Evolutionary conservation across 352 stramenopile species (phyloP).

Genomic region (Pythium monospermum): DNA sequence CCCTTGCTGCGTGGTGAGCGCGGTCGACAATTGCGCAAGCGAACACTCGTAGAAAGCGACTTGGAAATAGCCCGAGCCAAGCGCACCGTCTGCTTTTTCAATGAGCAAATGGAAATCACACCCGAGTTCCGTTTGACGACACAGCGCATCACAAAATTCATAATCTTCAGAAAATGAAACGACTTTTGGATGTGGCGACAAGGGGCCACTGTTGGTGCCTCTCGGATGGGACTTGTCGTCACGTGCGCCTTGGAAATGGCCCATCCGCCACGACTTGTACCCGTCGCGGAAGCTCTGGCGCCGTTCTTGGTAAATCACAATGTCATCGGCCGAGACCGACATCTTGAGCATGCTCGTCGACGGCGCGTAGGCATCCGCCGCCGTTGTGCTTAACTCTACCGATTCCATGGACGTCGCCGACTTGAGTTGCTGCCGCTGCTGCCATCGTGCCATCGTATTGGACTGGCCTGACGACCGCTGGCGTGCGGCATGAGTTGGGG

Average conservation of each 20-base stretch:
- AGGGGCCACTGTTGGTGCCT: conserved; percentile 33
- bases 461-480: neutral
- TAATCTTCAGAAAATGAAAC: conserved; percentile 65
- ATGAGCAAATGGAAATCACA: conserved; percentile 80
- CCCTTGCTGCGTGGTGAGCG: conserved; percentile 27
- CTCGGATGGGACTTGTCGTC: conserved; percentile 63
- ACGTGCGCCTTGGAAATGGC: conserved; percentile 61
- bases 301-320: conserved; percentile 79
- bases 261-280: conserved; percentile 85
- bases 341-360: conserved; percentile 34
- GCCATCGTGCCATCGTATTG: conserved; percentile 7
- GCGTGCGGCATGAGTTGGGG: neutral
- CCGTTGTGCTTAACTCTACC: too few relatives aligned
- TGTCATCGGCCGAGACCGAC: conserved; percentile 77
- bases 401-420: conserved; percentile 7
- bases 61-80: conserved; percentile 79
- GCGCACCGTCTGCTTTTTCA: conserved; percentile 35
- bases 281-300: conserved; percentile 75
- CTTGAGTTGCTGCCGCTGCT: conserved; percentile 14
- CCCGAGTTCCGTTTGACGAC: conserved; percentile 43
- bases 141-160: conserved; percentile 73
- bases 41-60: conserved; percentile 87
- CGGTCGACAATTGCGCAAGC: conserved; percentile 43
- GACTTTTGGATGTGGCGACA: conserved; percentile 26
- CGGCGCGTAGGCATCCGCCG: neutral